These are phyloP conservation scores for Epichloe festucae DNA, from an alignment of 2,329 filamentous ascomycete genomes.

Conservation along the genomic window DNA sequence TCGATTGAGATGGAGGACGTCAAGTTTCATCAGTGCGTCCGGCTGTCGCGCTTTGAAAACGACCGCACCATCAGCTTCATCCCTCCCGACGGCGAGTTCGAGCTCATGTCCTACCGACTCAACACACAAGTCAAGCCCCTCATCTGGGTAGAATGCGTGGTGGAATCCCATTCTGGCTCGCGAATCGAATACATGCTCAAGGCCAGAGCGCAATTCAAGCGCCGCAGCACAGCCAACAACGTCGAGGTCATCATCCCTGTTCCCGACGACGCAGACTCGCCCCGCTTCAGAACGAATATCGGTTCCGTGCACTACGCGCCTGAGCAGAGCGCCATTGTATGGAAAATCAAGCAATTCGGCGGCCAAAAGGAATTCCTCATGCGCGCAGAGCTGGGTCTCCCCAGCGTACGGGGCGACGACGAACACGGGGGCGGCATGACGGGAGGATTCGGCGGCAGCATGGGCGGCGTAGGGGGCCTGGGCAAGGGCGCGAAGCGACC, in stretches of 20 bases:
- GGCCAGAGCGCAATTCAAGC: conserved; percentile 95
- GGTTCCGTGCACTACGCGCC: conserved; percentile 95
- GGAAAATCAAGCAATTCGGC: conserved; percentile 99
- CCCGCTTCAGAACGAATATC: conserved; percentile 93
- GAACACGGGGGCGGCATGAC: conserved; percentile 96
- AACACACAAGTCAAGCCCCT: conserved; percentile 98
- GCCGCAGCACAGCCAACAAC: conserved; percentile 93
- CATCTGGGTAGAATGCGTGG: conserved; percentile 97
- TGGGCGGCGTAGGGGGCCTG: conserved; percentile 68
- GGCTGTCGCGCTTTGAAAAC: conserved; percentile 92
- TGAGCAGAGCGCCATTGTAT: conserved; percentile 93
- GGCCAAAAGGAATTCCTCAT: conserved; percentile 98
- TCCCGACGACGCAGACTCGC: conserved; percentile 91
- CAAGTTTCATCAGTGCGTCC: conserved; percentile 97
- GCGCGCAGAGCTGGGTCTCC: conserved; percentile 89
- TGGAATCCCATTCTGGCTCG: conserved; percentile 89
- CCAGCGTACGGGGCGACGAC: conserved; percentile 88
- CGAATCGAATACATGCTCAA: conserved; percentile 99
- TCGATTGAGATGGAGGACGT: conserved; percentile 99
- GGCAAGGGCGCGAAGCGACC: conserved; percentile 84
- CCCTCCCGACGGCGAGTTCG: conserved; percentile 94
- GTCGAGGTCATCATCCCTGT: conserved; percentile 97
- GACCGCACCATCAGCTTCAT: conserved; percentile 98
- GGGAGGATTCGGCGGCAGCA: conserved; percentile 89
- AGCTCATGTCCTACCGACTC: conserved; percentile 96